Conservation (phyloP, 257 asterid genomes). For the Ballota nigra region DNA sequence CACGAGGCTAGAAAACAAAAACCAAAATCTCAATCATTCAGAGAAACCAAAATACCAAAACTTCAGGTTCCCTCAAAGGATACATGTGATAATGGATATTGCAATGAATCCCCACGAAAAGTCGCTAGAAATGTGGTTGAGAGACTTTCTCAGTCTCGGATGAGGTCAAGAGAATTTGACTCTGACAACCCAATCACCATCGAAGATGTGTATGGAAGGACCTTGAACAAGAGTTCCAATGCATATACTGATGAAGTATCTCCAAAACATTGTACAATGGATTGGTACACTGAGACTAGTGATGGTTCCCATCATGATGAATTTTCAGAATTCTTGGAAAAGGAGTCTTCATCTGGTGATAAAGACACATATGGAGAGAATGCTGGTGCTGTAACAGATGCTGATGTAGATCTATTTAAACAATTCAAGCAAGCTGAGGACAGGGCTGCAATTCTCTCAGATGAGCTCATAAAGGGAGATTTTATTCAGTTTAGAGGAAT, state of each 20-base stretch:
- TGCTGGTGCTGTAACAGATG: slow-evolving; percentile 33
- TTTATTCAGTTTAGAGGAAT: slow-evolving; percentile 52
- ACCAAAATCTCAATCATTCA: slow-evolving; percentile 78
- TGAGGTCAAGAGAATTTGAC: slow-evolving; percentile 53
- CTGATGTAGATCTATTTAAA: slow-evolving; percentile 48
- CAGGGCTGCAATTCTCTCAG: slow-evolving; percentile 58
- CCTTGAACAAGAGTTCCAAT: slow-evolving; percentile 44
- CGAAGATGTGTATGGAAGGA: slow-evolving; percentile 70
- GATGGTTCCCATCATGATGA: slow-evolving; percentile 43
- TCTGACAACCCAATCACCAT: slow-evolving; percentile 77
- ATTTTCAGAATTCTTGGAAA: slow-evolving; percentile 40
- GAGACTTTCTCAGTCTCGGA: slow-evolving; percentile 83
- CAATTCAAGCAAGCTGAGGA: slow-evolving; percentile 74
- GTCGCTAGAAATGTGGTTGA: slow-evolving; percentile 88
- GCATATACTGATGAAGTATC: slow-evolving; percentile 51
- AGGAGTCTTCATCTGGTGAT: slow-evolving; percentile 37
- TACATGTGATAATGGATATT: slow-evolving; percentile 46
- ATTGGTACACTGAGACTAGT: slow-evolving; percentile 44
- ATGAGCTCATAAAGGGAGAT: slow-evolving; percentile 61
- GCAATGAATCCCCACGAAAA: slow-evolving; percentile 73
- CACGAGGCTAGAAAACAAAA: slow-evolving; percentile 60
- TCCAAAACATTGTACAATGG: slow-evolving; percentile 29
- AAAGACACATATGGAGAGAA: slow-evolving; percentile 30
- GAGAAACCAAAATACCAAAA: slow-evolving; percentile 54
- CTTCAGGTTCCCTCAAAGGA: slow-evolving; percentile 46